Evolutionary conservation across 495 filamentous ascomycete species (phyloP).

Genomic region (Neurospora sp.): DNA sequence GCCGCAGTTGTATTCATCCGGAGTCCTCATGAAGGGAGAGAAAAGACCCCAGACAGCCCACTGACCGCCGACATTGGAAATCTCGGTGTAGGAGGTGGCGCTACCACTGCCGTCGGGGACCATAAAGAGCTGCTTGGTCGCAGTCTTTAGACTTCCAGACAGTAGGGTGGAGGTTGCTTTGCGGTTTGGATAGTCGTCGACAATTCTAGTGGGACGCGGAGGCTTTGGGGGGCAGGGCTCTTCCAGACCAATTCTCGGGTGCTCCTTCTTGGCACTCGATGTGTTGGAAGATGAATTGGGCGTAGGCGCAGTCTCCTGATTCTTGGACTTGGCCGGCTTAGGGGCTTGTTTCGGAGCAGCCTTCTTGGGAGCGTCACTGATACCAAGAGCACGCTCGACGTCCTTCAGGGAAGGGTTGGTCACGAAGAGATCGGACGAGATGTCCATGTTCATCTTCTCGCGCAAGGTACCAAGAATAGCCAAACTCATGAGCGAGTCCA

Average conservation of each 20-base stretch:
- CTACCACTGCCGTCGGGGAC: constrained; percentile 72
- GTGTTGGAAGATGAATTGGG: background rate
- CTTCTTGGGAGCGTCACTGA: constrained; percentile 29
- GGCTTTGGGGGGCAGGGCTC: constrained; percentile 24
- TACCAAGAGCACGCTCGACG: constrained; percentile 38
- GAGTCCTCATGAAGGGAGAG: constrained; percentile 51
- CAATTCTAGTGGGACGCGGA: constrained; percentile 38
- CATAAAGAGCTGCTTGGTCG: constrained; percentile 56
- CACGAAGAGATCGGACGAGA: constrained; percentile 39
- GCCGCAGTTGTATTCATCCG: constrained; percentile 45
- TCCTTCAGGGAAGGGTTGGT: constrained; percentile 37
- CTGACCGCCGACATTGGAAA: constrained; percentile 38
- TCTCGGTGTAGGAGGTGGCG: constrained; percentile 50
- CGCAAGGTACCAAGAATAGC: constrained; percentile 45
- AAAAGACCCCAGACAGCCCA: constrained; percentile 56
- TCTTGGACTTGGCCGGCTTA: constrained; percentile 25
- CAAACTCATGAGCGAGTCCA: constrained; percentile 52
- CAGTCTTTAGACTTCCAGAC: constrained; percentile 51
- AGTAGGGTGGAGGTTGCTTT: constrained; percentile 50
- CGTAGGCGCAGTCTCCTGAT: constrained; percentile 14
- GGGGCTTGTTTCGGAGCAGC: constrained; percentile 9
- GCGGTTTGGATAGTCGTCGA: constrained; percentile 60
- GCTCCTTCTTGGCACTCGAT: constrained; percentile 1
- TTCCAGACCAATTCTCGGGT: constrained; percentile 24
- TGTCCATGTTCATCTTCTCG: constrained; percentile 44